Evolutionary conservation across 2,329 filamentous ascomycete species (phyloP).

Genomic region (Endoconidiophora polonica): DNA sequence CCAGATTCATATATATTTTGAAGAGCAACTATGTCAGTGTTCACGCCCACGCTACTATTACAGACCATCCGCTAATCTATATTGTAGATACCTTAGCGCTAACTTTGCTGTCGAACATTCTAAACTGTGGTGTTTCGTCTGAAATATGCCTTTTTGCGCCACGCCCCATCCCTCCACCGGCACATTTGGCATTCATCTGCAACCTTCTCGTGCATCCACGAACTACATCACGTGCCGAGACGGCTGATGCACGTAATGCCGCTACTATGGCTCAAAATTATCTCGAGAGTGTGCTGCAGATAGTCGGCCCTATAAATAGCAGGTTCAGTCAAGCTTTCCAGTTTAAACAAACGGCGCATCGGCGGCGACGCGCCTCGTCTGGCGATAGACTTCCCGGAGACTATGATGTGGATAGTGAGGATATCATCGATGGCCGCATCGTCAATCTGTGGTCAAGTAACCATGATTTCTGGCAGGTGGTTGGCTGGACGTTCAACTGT

Average conservation of each 20-base stretch:
- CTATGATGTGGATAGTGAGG: conserved; percentile 28
- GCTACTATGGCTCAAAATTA: conserved; percentile 52
- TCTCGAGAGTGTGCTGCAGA: conserved; percentile 46
- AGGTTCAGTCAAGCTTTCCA: conserved; percentile 54
- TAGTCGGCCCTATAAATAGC: conserved; percentile 54
- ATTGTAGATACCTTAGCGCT: conserved; percentile 38
- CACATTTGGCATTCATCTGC: conserved; percentile 59
- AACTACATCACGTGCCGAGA: conserved; percentile 56
- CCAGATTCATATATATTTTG: conserved; percentile 12
- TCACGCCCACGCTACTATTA: not conserved
- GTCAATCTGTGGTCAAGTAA: conserved; percentile 60
- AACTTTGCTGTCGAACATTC: conserved; percentile 45
- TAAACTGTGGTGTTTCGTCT: conserved; percentile 33
- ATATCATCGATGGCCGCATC: conserved; percentile 39
- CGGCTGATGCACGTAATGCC: conserved; percentile 42
- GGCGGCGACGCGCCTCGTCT: conserved; percentile 21
- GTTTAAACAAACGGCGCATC: conserved; percentile 31
- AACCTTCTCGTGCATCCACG: conserved; percentile 70
- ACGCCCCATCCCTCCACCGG: conserved; percentile 46
- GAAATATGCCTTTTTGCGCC: conserved; percentile 11
- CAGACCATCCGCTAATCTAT: not conserved
- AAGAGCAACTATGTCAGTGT: conserved; percentile 17
- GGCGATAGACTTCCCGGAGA: conserved; percentile 27
- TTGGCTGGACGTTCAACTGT: conserved; percentile 91
- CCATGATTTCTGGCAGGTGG: conserved; percentile 73